Conservation (phyloP, 306 rosid genomes). For the Vicia villosa region DNA sequence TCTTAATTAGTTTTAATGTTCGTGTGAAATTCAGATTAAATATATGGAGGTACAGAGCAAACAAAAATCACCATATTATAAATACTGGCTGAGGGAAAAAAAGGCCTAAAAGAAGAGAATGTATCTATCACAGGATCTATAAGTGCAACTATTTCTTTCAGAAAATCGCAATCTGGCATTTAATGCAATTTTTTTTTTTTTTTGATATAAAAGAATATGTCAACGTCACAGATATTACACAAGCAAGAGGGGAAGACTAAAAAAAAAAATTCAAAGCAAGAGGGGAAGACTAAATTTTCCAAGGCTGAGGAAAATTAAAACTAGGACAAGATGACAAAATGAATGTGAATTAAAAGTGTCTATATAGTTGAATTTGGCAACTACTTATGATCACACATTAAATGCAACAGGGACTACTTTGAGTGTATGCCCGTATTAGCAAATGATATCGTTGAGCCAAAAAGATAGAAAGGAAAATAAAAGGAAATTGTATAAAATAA, state of each 20-base stretch:
- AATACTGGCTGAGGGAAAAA: constrained; percentile 4
- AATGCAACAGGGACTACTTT: constrained; percentile 13
- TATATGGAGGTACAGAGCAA: background rate
- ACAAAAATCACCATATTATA: background rate
- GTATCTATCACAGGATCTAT: background rate
- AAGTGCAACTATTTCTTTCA: constrained; percentile 14
- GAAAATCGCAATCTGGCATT: background rate
- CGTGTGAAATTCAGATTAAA: constrained; percentile 4
- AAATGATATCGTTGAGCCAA: background rate
- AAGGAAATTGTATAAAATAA: background rate
- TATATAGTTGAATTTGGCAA: constrained; percentile 8
- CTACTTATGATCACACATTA: constrained; percentile 9
- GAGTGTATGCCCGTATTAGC: background rate
- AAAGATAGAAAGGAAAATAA: background rate
- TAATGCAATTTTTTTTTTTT: background rate
- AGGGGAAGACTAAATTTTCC: background rate
- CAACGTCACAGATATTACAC: constrained; percentile 2
- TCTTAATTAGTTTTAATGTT: constrained; percentile 13
- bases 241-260: background rate
- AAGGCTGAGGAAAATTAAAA: background rate
- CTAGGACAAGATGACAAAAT: background rate
- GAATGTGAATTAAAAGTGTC: background rate
- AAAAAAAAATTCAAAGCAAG: background rate
- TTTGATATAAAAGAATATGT: constrained; percentile 17
- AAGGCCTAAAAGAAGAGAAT: background rate